Evolutionary conservation across 495 filamentous ascomycete species (phyloP), one percentile per base, ranked within the genome.

Genomic region (Aspergillus diversus): DNA sequence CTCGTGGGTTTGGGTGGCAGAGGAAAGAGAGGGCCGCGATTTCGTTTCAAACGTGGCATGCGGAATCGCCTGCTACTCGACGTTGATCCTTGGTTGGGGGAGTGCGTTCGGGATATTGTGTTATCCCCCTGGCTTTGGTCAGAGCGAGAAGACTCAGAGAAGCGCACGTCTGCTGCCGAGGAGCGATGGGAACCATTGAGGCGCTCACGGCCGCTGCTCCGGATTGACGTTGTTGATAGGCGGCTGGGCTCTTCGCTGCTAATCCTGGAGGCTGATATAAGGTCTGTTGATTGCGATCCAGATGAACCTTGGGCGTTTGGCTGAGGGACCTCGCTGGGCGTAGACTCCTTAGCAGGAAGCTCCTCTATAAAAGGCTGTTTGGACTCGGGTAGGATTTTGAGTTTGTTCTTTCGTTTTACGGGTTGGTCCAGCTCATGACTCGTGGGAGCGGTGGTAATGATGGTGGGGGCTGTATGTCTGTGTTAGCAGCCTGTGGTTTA

Each of bases 401-500:
- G 66, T 58, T 71, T 78, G 52, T 60, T 69, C 46, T 83, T 79
- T 66, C 83, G 84, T 72, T 86, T 89, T 9, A 75, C 72, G 11
- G 75, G 78, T 47, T 76, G 70, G 9, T 83, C 82, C 7, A 77
- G 57, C 33, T 80, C 76, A 51, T 94, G 85, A 61, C 89, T 83
- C 1, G 93, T 94, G 7, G 95, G 95, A 32, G 93, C 90, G 12
- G 95, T 99, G 27, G 89, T 97, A 70, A 97, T 94, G 71, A 99
- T 99, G 52, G 88, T 87, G 17, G 94, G 94, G 47, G 94, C 91
- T 91, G 71, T 52, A 69, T n/a, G 21, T 5, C 21, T 31, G 9
- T 7, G 21, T 50, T 27, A 50, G 47, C 47, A 50, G 27, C 27
- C 47, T 50, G n/a, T 5, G 27, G 47, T 13, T 13, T 43, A 17